phyloP scores from a whole-genome alignment of 768 basidiomycete genomes.

The Chlorophyllum brunneum region DNA sequence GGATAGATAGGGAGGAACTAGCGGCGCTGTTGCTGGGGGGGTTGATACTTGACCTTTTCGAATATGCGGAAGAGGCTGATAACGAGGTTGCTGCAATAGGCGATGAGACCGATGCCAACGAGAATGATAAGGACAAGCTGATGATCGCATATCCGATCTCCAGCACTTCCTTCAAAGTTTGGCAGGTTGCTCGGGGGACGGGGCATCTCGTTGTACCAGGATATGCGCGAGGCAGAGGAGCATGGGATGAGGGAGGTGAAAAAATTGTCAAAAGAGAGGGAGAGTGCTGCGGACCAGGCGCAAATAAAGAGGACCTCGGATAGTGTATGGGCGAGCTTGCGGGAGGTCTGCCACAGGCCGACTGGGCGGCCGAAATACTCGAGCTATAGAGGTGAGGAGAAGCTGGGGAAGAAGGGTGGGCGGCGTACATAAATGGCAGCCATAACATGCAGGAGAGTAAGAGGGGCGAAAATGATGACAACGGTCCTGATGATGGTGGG shows the following conservation, averaged over 20 bases:
- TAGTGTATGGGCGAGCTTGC: slow-evolving; percentile 82
- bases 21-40: slow-evolving; percentile 21
- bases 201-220: slow-evolving; percentile 75
- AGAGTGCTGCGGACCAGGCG: slow-evolving; percentile 88
- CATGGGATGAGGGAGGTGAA: slow-evolving; percentile 86
- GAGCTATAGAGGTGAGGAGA: slow-evolving; percentile 44
- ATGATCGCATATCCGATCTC: slow-evolving; percentile 63
- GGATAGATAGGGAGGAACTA: not conserved
- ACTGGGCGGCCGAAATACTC: slow-evolving; percentile 92
- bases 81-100: slow-evolving; percentile 81
- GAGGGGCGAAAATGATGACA: slow-evolving; percentile 80
- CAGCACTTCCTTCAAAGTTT: slow-evolving; percentile 40
- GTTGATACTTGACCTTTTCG: slow-evolving; percentile 82
- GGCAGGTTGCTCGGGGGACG: slow-evolving; percentile 44
- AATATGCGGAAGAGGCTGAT: slow-evolving; percentile 86
- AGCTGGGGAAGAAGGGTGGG: not conserved
- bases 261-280: slow-evolving; percentile 88
- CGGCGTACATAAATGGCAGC: slow-evolving; percentile 73
- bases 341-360: slow-evolving; percentile 88
- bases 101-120: slow-evolving; percentile 70
- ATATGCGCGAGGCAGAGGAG: slow-evolving; percentile 48
- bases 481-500: slow-evolving; percentile 47
- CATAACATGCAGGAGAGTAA: slow-evolving; percentile 84
- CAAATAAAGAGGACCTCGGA: slow-evolving; percentile 89
- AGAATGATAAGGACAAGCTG: slow-evolving; percentile 78